phyloP scores from a whole-genome alignment of 2,329 filamentous ascomycete species.

The Botrytis squamosa region DNA sequence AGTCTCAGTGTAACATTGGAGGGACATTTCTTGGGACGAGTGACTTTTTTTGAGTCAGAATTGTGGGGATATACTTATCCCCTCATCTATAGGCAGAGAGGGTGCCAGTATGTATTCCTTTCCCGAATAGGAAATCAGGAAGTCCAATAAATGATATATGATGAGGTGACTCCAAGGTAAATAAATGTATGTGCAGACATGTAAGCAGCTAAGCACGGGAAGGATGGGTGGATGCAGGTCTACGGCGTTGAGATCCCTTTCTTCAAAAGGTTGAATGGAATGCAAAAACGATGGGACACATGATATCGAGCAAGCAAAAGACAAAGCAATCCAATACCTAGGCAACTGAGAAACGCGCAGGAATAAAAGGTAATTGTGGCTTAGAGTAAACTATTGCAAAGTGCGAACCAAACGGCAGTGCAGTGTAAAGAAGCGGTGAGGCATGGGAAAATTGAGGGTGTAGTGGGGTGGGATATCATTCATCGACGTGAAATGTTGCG shows the following conservation, averaged over 20 bases:
- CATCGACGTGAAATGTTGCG: slow-evolving; percentile 1
- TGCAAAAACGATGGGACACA: not conserved
- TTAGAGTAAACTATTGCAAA: not conserved
- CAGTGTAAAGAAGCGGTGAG: slow-evolving; percentile 11
- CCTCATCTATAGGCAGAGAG: slow-evolving; percentile 1
- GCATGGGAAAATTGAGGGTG: slow-evolving; percentile 2
- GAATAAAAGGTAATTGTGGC: not conserved
- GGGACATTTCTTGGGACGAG: slow-evolving; percentile 10
- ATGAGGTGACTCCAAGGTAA: not conserved
- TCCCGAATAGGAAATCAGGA: slow-evolving; percentile 9
- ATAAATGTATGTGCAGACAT: not conserved
- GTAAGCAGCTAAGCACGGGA: slow-evolving; percentile 2
- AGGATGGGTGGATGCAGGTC: slow-evolving; percentile 10
- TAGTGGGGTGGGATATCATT: slow-evolving; percentile 11
- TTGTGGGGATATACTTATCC: slow-evolving; percentile 15
- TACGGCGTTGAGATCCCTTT: slow-evolving; percentile 1
- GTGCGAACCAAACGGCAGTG: slow-evolving; percentile 2
- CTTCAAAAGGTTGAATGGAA: not conserved
- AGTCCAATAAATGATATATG: not conserved
- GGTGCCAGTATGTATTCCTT: not conserved
- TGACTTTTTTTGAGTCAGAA: slow-evolving; percentile 17
- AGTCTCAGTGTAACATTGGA: slow-evolving; percentile 15
- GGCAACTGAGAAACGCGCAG: not conserved
- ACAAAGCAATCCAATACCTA: not conserved
- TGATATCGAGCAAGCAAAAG: not conserved